Evolutionary conservation across 192 early-diverging fungal species (phyloP), one percentile per base, ranked within the genome.

Genomic region (Umbelopsis ramanniana): DNA sequence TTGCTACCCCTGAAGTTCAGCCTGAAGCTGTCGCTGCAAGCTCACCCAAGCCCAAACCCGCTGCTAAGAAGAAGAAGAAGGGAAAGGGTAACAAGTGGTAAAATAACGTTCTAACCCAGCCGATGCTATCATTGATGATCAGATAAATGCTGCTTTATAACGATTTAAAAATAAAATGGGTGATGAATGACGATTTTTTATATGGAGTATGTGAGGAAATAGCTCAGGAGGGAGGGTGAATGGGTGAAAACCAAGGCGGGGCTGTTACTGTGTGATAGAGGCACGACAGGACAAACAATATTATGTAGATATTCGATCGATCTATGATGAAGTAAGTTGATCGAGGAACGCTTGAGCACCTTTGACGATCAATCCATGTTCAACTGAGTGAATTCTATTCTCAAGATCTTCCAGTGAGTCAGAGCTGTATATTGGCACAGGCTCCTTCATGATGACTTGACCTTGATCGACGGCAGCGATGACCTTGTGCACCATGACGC

Each of bases 401-500:
- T 99, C 95, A 72, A 99, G 74, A 66, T 84, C 85, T 57, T 92
- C 89, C 63, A 98, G 72, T 48, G 88, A 90, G 73, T 99, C 98
- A 37, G 76, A 82, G 22, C 87, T 82, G 26, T 84, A 68, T 71
- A 98, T 96, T 24, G 93, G 92, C 4, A 98, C 85, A 67, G 88
- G 85, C 74, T 89, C 85, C 48, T 91, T 81, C 67, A 96, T 38
- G 23, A 99, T 88, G 6, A 95, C 95, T 72, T 91, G 88, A n/a
- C 98, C 98, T 38, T 93, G 86, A 82, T 99, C 98, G 10, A 99
- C 97, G 71, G 94, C 94, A 1, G 94, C 89, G 67, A 99, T 98
- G 26, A 98, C 96, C 50, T 93, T 89, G 82, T 99, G 97, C 19
- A 99, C 93, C 94, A 94, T 94, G 60, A 92, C 90, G 63, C 94